Evolutionary conservation across 2,329 filamentous ascomycete genomes (phyloP).

Genomic region (Microcyclosporella mali): DNA sequence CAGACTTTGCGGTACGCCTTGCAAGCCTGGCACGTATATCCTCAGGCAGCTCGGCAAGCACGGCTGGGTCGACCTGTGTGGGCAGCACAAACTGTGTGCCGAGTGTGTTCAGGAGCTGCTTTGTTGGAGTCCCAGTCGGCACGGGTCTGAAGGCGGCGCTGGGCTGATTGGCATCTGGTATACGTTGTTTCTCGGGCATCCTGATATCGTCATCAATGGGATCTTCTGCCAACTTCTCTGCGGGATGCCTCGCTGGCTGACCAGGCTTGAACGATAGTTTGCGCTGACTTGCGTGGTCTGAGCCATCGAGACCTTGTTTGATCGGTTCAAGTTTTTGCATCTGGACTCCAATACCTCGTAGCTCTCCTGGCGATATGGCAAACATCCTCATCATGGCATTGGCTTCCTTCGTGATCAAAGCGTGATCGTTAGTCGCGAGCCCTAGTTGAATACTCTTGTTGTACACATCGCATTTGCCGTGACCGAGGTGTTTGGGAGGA

Average conservation of each 20-base stretch:
- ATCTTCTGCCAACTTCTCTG: conserved; percentile 27
- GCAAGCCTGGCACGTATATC: conserved; percentile 76
- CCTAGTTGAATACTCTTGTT: conserved; percentile 82
- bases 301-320: conserved; percentile 51
- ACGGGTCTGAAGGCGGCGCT: conserved; percentile 33
- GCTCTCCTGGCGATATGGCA: conserved; percentile 79
- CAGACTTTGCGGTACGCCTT: conserved; percentile 43
- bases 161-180: conserved; percentile 25
- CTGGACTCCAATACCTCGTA: conserved; percentile 87
- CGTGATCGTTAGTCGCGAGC: conserved; percentile 70
- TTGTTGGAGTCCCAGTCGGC: conserved; percentile 44
- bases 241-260: conserved; percentile 32
- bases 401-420: conserved; percentile 71
- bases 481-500: conserved; percentile 85
- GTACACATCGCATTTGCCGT: conserved; percentile 90
- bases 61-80: conserved; percentile 70
- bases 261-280: conserved; percentile 65
- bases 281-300: conserved; percentile 67
- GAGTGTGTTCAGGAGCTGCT: conserved; percentile 65
- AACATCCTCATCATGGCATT: conserved; percentile 77
- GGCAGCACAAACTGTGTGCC: conserved; percentile 93
- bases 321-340: conserved; percentile 86
- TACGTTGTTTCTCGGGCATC: conserved; percentile 26
- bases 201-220: conserved; percentile 43
- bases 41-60: conserved; percentile 73